Evolutionary conservation across 352 stramenopile genomes (phyloP).

Genomic region (Globisporangium canariense): DNA sequence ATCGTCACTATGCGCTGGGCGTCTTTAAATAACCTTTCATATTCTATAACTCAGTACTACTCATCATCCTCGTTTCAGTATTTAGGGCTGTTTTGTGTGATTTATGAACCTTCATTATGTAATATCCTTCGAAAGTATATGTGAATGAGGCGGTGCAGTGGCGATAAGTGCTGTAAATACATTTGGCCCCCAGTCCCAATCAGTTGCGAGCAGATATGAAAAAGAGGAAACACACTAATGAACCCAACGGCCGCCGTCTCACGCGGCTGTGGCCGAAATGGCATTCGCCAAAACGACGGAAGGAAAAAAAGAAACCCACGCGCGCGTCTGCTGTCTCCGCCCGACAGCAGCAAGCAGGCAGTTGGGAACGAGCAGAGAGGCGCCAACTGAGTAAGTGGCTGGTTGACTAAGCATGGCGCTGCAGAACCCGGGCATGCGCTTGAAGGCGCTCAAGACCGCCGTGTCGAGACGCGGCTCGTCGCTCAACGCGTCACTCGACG

Average conservation of each 20-base stretch:
- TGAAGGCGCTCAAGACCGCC: slow-evolving; percentile 61
- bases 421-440: slow-evolving; percentile 29
- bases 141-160: too few relatives aligned
- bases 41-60: too few relatives aligned
- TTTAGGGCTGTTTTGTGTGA: too few relatives aligned
- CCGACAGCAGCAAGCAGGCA: background rate
- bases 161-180: background rate
- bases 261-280: background rate
- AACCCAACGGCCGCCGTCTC: slow-evolving; percentile 12
- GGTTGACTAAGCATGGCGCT: slow-evolving; percentile 11
- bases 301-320: slow-evolving; percentile 9
- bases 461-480: slow-evolving; percentile 61
- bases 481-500: slow-evolving; percentile 59
- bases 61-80: too few relatives aligned
- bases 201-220: background rate
- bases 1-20: too few relatives aligned
- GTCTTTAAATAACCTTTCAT: too few relatives aligned
- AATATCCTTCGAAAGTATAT: too few relatives aligned
- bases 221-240: slow-evolving; percentile 1
- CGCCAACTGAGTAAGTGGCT: background rate
- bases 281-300: slow-evolving; percentile 6
- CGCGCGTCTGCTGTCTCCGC: background rate
- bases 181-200: background rate
- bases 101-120: too few relatives aligned
- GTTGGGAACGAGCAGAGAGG: background rate